Conservation (phyloP, 257 asterid species). For the Lantana camara region DNA sequence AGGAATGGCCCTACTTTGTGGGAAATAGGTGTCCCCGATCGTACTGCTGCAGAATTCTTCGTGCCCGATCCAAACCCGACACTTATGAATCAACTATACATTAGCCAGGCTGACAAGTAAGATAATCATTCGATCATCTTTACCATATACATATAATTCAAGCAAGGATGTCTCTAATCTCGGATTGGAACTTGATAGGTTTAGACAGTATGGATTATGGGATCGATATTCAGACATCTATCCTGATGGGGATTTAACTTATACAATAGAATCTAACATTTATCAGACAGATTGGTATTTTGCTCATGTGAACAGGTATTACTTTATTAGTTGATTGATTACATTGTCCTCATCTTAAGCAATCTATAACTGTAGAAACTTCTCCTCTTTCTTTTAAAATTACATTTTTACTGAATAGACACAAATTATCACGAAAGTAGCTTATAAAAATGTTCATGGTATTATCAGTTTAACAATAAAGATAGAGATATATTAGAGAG, state of each 20-base stretch:
- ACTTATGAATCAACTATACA: conserved; percentile 62
- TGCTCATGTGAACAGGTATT: conserved; percentile 81
- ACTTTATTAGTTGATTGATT: background rate
- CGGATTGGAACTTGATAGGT: conserved; percentile 38
- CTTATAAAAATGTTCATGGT: too few relatives aligned
- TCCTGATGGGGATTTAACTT: conserved; percentile 69
- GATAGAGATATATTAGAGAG: too few relatives aligned
- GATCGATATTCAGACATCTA: conserved; percentile 76
- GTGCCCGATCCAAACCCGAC: conserved; percentile 75
- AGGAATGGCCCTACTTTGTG: conserved; percentile 81
- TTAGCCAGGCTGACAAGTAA: conserved; percentile 45
- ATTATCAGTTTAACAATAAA: too few relatives aligned
- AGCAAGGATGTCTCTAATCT: background rate
- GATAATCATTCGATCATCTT: conserved; percentile 14
- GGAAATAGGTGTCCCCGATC: conserved; percentile 91
- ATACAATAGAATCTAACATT: conserved; percentile 43
- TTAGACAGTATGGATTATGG: conserved; percentile 92
- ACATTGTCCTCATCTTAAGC: too few relatives aligned
- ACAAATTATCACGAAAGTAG: too few relatives aligned
- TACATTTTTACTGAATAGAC: too few relatives aligned
- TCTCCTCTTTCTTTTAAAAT: too few relatives aligned
- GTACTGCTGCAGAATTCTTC: conserved; percentile 77
- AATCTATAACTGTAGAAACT: too few relatives aligned
- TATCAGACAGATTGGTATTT: conserved; percentile 77
- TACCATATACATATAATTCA: background rate